Conservation (phyloP, 106 monocot genomes). For the Dendrobium officinale region DNA sequence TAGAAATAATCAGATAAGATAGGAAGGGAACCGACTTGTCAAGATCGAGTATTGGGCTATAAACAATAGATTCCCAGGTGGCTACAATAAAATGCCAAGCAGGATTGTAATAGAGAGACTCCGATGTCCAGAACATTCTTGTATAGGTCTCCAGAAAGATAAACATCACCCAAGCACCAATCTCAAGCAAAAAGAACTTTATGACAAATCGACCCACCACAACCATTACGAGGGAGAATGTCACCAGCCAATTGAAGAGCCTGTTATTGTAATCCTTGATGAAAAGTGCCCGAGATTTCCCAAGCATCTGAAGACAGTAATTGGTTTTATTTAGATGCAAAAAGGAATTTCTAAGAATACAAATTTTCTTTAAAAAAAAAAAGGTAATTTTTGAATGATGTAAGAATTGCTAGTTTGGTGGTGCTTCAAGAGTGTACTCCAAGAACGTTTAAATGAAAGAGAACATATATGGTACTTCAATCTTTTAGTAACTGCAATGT, state of each 20-base stretch:
- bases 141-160: conserved; percentile 96
- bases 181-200: conserved; percentile 85
- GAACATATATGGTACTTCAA: no score
- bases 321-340: not conserved
- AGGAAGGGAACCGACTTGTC: conserved; percentile 48
- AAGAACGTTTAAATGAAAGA: no score
- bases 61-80: conserved; percentile 86
- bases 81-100: conserved; percentile 85
- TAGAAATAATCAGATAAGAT: not conserved
- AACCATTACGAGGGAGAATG: conserved; percentile 88
- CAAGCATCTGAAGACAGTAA: conserved; percentile 60
- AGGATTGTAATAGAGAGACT: conserved; percentile 87
- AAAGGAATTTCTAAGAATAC: no score
- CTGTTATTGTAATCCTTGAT: conserved; percentile 92
- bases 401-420: no score
- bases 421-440: no score
- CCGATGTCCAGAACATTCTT: conserved; percentile 96
- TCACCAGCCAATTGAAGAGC: conserved; percentile 94
- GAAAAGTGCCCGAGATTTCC: conserved; percentile 64
- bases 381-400: no score
- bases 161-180: conserved; percentile 92
- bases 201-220: conserved; percentile 79
- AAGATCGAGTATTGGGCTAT: conserved; percentile 87
- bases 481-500: no score
- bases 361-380: no score